A percentile compares a stretch with the other conserved stretches of the same genome.
phyloP scores from a whole-genome alignment of 2,329 filamentous ascomycete genomes.

The Alternaria sp. region DNA sequence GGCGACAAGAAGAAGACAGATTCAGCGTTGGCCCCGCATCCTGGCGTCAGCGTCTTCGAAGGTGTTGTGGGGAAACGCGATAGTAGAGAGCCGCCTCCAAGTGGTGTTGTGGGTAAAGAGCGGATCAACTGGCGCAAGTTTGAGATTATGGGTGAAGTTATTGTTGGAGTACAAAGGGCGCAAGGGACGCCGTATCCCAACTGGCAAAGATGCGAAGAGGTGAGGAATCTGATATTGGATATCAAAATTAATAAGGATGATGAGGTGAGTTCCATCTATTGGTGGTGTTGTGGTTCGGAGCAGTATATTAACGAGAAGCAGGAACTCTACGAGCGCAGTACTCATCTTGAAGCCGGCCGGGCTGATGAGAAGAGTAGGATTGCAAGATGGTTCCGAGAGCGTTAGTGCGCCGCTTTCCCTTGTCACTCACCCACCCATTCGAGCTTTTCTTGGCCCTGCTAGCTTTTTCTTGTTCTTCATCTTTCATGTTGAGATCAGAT shows the following conservation, averaged over 20 bases:
- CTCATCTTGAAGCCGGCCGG: slow-evolving; percentile 61
- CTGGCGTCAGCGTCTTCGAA: slow-evolving; percentile 48
- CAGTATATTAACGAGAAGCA: slow-evolving; percentile 39
- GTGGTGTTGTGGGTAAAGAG: slow-evolving; percentile 57
- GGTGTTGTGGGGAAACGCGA: slow-evolving; percentile 38
- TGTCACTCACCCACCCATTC: slow-evolving; percentile 19
- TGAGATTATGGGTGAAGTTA: slow-evolving; percentile 91
- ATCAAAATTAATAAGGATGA: slow-evolving; percentile 84
- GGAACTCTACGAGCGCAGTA: slow-evolving; percentile 68
- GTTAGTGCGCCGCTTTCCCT: slow-evolving; percentile 42
- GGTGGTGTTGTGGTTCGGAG: background rate
- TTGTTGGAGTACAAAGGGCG: slow-evolving; percentile 90
- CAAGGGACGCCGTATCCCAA: slow-evolving; percentile 84
- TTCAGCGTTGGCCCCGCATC: slow-evolving; percentile 44
- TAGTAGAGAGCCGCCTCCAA: slow-evolving; percentile 54
- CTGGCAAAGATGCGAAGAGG: slow-evolving; percentile 72
- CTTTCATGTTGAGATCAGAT: slow-evolving; percentile 23
- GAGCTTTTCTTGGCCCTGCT: background rate
- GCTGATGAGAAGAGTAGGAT: slow-evolving; percentile 56
- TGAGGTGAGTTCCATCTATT: slow-evolving; percentile 69
- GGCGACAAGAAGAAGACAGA: slow-evolving; percentile 56
- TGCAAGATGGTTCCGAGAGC: slow-evolving; percentile 58
- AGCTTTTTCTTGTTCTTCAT: slow-evolving; percentile 21
- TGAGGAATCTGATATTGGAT: slow-evolving; percentile 80
- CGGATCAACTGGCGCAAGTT: slow-evolving; percentile 99